Base-by-base conservation (phyloP, 495 filamentous ascomycete species). In the Penicillium soppii region DNA sequence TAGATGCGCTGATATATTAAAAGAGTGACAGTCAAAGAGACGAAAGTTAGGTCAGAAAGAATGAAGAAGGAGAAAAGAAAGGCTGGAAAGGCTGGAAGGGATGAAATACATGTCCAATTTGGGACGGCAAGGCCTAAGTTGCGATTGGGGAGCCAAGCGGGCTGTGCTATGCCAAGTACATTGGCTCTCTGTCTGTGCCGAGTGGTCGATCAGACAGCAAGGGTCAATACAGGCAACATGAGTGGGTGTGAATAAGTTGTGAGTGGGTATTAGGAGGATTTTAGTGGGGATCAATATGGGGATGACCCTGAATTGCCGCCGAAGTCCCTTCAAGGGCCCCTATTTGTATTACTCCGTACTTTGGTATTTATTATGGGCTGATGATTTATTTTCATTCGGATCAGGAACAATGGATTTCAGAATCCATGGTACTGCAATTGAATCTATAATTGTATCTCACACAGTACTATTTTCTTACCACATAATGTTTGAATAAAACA, bases 1-100 rank as follows among this genome's bases (percentile, higher is more conserved):
- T 47, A 67, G 46, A 46, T 19, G 44, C 44, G 16, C 30, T 43
- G n/a, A 10, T 10, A 35, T 13, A 27, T 50, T 39, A 35, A 57
- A 50, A 53, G 38, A 52, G 19, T 46, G 51, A 49, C 27, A 27
- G 32, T 36, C 22, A 53, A 45, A 66, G 50, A 67, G 58, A 68
- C 62, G 67, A 57, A 56, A 65, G 65, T 53, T 61, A 46, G 43
- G 30, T 47, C 43, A 50, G 30, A 46, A 30, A 40, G 51, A 45
- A 43, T 38, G 30, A 36, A 67, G 58, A 62, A 58, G 66, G 58
- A 57, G 59, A 72, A 50, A 53, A 56, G 43, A 32, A 49, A 48
- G n/a, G n/a, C n/a, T n/a, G n/a, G n/a, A n/a, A 49, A 70, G 58
- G 60, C 59, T 58, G 56, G 52, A 45, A 59, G 63, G 66, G 63